A percentile compares a stretch with the other conserved stretches of the same genome.
Evolutionary conservation across 441 rosid genomes (phyloP).

Genomic region (Euphorbia corollata): DNA sequence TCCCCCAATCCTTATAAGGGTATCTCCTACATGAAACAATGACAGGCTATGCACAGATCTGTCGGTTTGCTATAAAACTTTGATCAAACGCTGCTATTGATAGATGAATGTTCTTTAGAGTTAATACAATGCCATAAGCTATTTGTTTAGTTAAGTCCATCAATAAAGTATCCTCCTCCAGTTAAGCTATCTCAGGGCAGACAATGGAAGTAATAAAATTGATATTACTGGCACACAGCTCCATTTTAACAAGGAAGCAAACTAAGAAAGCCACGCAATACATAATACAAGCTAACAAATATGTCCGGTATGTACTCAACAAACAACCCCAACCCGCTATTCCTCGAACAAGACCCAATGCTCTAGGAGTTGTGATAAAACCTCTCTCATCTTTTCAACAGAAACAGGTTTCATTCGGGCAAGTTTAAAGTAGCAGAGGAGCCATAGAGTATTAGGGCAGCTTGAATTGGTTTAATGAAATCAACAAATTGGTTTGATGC

Average conservation of each 20-base stretch:
- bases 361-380: constrained; percentile 62
- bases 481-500: no score
- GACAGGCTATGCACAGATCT: constrained; percentile 9
- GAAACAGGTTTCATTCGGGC: constrained; percentile 68
- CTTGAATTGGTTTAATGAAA: no score
- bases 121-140: no score
- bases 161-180: no score
- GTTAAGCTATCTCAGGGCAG: no score
- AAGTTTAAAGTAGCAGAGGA: no score
- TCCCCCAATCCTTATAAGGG: constrained; percentile 65
- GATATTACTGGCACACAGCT: neutral
- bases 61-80: neutral
- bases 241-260: neutral
- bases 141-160: no score
- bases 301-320: constrained; percentile 1
- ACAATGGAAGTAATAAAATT: no score
- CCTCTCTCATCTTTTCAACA: constrained; percentile 73
- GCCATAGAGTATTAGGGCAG: no score
- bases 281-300: neutral
- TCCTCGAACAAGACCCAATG: constrained; percentile 49
- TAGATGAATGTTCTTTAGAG: constrained; percentile 10
- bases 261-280: neutral
- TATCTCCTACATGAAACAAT: constrained; percentile 61
- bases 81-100: constrained; percentile 6
- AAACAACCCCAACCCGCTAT: neutral